These are phyloP conservation scores for Rubia balearica DNA, from an alignment of 305 asterid genomes.

Conservation along the genomic window DNA sequence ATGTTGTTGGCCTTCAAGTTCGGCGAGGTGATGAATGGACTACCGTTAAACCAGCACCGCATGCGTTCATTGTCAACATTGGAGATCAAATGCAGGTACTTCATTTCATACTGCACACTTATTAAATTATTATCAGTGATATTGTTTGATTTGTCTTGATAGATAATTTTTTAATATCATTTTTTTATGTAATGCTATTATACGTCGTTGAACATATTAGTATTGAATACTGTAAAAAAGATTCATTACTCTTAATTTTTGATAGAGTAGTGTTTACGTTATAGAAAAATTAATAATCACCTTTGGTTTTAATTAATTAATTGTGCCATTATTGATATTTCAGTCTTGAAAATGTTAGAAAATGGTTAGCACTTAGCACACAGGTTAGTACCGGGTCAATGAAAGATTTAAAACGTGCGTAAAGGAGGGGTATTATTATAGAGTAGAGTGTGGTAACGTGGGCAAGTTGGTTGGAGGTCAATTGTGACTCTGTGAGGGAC, in stretches of 20 bases:
- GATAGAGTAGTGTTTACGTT: too few species aligned
- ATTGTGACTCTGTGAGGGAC: not conserved
- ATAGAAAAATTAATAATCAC: too few species aligned
- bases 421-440: not conserved
- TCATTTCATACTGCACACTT: too few species aligned
- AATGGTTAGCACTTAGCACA: not conserved
- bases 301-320: too few species aligned
- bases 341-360: too few species aligned
- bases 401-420: constrained; percentile 18
- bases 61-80: constrained; percentile 70
- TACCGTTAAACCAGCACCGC: constrained; percentile 65
- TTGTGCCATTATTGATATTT: not conserved
- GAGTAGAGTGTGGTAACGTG: not conserved
- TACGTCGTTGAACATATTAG: too few species aligned
- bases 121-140: too few species aligned
- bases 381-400: not conserved
- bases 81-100: constrained; percentile 91
- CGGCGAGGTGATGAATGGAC: constrained; percentile 47
- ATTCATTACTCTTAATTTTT: too few species aligned
- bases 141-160: too few species aligned
- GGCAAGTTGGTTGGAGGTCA: not conserved
- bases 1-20: constrained; percentile 81
- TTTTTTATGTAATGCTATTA: too few species aligned
- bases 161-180: too few species aligned
- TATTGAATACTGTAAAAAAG: too few species aligned